These are phyloP conservation scores for Flaveria ramosissima DNA, from an alignment of 129 eudicot genomes.

Conservation along the genomic window DNA sequence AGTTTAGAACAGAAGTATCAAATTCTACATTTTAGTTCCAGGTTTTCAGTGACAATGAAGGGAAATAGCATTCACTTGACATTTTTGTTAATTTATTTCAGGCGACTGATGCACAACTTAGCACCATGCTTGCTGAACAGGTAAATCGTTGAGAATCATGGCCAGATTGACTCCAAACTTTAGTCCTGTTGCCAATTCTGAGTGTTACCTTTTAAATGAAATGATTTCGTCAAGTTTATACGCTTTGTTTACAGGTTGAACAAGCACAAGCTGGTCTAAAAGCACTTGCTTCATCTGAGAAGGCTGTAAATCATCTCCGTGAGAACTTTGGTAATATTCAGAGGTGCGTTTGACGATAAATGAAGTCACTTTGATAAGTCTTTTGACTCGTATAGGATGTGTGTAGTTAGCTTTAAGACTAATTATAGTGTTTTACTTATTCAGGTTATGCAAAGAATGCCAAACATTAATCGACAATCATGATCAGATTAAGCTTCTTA, in stretches of 20 bases:
- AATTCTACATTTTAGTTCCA: background rate
- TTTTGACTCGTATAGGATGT: background rate
- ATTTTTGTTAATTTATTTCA: constrained; percentile 26
- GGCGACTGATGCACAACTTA: constrained; percentile 99
- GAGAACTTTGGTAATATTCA: constrained; percentile 83
- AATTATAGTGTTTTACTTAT: constrained; percentile 25
- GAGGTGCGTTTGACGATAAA: constrained; percentile 50
- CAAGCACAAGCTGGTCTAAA: constrained; percentile 97
- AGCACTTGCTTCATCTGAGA: constrained; percentile 77
- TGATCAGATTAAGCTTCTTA: constrained; percentile 94
- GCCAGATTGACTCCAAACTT: too few relatives aligned
- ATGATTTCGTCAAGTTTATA: constrained; percentile 14
- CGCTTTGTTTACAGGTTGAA: constrained; percentile 66
- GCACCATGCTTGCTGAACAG: constrained; percentile 99
- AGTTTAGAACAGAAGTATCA: too few relatives aligned
- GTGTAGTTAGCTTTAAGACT: constrained; percentile 14
- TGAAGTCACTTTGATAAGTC: constrained; percentile 8
- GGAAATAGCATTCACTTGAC: background rate
- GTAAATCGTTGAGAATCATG: constrained; percentile 33
- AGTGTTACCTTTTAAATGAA: background rate
- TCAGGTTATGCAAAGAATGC: constrained; percentile 92
- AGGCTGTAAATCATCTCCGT: constrained; percentile 68
- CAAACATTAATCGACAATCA: constrained; percentile 99
- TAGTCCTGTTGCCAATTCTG: too few relatives aligned
- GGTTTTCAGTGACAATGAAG: background rate